Base-by-base conservation (phyloP, 2,329 filamentous ascomycete genomes). In the Venturia asperata region DNA sequence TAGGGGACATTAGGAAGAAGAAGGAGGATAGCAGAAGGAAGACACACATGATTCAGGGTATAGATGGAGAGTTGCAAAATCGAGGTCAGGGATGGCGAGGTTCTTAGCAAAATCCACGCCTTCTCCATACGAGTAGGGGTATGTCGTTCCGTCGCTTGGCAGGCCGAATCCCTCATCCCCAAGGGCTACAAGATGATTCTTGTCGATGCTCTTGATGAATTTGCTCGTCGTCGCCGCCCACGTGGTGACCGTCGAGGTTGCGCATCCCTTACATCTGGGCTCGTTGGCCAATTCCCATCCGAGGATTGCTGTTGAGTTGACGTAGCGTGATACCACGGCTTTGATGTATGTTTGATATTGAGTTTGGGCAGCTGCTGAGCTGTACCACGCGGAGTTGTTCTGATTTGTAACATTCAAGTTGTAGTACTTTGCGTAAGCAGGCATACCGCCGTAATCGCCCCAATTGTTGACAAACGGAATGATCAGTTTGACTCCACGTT, bases 261-360 rank as follows among this genome's bases (percentile, higher is more conserved):
- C 75, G 71, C 87, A 89, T 15, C 83, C 81, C 17, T 80, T 77
- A 75, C 86, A 88, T 66, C 86, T 79, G 19, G 86, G 83, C 74
- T 89, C 87, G 68, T 89, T 89, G 65, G 79, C 83, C 1, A 89
- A 76, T 70, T 89, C 86, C 87, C 87, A 89, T 0, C 85, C 84
- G 68, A 89, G 84, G 60, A 89, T 80, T 0, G 86, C 81, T 0
- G 82, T 75, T 0, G 83, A 87, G 67, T 79, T 76, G 58, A 77
- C 81, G 75, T 87, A 89, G 13, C 86, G 78, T 24, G 75, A 81
- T 2, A 89, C 81, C 7, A 89, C 79, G 0, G 78, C 76, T 61
- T 81, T 77, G 70, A 89, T 81, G 71, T 89, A 90, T 61, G 77
- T 78, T 69, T 83, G 83, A 72, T 89, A 89, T 65, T 85, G 81